These are phyloP conservation scores for Exsudoporus frostii DNA, from an alignment of 768 basidiomycete genomes.

Conservation along the genomic window DNA sequence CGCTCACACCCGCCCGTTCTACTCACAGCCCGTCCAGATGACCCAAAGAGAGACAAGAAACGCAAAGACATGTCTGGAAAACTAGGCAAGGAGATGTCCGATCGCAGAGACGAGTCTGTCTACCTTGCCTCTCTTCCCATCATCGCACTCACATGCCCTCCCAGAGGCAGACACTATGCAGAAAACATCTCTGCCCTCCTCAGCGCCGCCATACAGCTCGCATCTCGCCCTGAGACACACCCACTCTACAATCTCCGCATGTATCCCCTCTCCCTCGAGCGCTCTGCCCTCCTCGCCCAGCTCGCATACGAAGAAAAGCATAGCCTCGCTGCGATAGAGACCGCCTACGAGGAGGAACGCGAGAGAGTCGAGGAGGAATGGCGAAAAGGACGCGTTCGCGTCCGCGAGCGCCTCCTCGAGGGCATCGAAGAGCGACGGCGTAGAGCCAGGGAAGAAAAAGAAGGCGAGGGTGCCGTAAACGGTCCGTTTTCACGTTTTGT, in stretches of 20 bases:
- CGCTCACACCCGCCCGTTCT: slow-evolving; percentile 17
- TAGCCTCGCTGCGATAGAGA: slow-evolving; percentile 61
- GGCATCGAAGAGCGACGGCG: slow-evolving; percentile 81
- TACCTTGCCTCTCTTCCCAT: background rate
- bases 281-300: slow-evolving; percentile 69
- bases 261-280: slow-evolving; percentile 71
- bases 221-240: slow-evolving; percentile 64
- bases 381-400: slow-evolving; percentile 68
- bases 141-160: slow-evolving; percentile 11
- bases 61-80: slow-evolving; percentile 68
- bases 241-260: slow-evolving; percentile 68
- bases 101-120: slow-evolving; percentile 73
- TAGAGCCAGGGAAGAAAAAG: slow-evolving; percentile 83
- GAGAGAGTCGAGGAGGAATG: slow-evolving; percentile 81
- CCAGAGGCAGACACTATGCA: slow-evolving; percentile 56
- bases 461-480: slow-evolving; percentile 77
- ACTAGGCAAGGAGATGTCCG: slow-evolving; percentile 68
- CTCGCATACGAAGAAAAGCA: slow-evolving; percentile 65
- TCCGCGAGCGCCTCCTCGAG: slow-evolving; percentile 74
- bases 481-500: slow-evolving; percentile 38
- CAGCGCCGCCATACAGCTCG: slow-evolving; percentile 55
- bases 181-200: slow-evolving; percentile 64
- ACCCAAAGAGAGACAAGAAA: slow-evolving; percentile 60
- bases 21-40: slow-evolving; percentile 36
- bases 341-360: slow-evolving; percentile 74